Base-by-base conservation (phyloP, 257 asterid genomes). In the Phtheirospermum japonicum region DNA sequence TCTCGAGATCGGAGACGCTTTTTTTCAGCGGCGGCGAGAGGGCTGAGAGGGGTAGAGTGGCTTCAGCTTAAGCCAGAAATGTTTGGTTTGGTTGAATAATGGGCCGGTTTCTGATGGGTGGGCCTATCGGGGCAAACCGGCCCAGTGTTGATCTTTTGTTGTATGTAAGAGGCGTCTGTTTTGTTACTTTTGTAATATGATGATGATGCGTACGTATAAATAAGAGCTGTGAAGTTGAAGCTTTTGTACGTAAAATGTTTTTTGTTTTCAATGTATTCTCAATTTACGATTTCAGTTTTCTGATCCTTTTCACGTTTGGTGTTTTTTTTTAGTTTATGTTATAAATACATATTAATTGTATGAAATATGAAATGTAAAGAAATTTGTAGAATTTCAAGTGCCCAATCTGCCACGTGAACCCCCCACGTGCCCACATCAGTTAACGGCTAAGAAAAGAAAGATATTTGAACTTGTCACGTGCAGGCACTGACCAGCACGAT, bases 1-100 rank as follows among this genome's bases (percentile, higher is more conserved):
- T 2, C 2, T 73, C 80, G 40, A 64, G 94, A 75, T n/a, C 31
- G 45, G 85, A 80, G 80, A 83, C 90, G 0, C 34, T 80, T 20
- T 6, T 85, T 4, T 80, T 80, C 66, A 68, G 80, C 49, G 76
- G 76, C 5, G 66, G 77, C 13, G 16, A 46, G 11, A 51, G 59
- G 50, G 39, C 71, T 5, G 53, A 19, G 23, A 36, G 71, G 20
- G 65, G 64, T 18, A 57, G 73, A 66, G 68, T 50, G 10, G 80
- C 71, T 8, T 37, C 61, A 4, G 79, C 78, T 14, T 79, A 20
- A 68, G 42, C 4, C 0, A 39, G 18, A 2, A 13, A 13, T 11
- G n/a, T 16, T 16, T 8, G 28, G 33, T 49, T 8, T 16, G 33
- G 32, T 14, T 33, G 58, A 52, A 52, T 52, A 52, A 52, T 52